These are phyloP conservation scores for Boletellus deceptivus DNA, from an alignment of 1,284 basidiomycete species.

Conservation along the genomic window DNA sequence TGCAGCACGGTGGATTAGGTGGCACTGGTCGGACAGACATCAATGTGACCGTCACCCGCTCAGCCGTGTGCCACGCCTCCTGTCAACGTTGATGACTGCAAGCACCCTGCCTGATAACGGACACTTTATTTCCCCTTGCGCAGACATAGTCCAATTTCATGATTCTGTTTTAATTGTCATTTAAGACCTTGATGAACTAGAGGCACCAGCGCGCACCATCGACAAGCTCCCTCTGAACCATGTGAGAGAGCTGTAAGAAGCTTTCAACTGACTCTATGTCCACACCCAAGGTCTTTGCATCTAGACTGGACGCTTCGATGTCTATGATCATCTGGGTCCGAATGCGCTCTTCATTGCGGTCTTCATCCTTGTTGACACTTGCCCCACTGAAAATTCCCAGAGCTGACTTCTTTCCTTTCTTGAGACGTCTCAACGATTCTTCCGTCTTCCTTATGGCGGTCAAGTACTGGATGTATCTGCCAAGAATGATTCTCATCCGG, in stretches of 20 bases:
- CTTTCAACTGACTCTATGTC: conserved; percentile 53
- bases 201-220: conserved; percentile 26
- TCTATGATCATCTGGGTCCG: conserved; percentile 85
- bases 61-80: conserved; percentile 57
- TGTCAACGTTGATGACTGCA: conserved; percentile 40
- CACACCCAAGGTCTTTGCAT: conserved; percentile 70
- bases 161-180: conserved; percentile 13
- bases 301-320: conserved; percentile 77
- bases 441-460: conserved; percentile 87
- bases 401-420: conserved; percentile 78
- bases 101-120: conserved; percentile 9
- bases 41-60: conserved; percentile 55
- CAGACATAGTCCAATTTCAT: conserved; percentile 11
- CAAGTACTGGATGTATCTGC: conserved; percentile 70
- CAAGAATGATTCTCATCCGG: not conserved
- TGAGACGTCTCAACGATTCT: conserved; percentile 79
- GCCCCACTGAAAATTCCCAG: conserved; percentile 74
- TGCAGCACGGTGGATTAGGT: conserved; percentile 20
- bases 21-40: conserved; percentile 15
- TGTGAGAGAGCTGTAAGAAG: conserved; percentile 56
- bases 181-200: not conserved
- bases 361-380: conserved; percentile 52
- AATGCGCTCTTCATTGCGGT: conserved; percentile 77
- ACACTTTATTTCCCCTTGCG: not conserved
- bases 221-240: conserved; percentile 50